Conservation (phyloP, 2,329 filamentous ascomycete genomes). For the Tolypocladium tropicale region DNA sequence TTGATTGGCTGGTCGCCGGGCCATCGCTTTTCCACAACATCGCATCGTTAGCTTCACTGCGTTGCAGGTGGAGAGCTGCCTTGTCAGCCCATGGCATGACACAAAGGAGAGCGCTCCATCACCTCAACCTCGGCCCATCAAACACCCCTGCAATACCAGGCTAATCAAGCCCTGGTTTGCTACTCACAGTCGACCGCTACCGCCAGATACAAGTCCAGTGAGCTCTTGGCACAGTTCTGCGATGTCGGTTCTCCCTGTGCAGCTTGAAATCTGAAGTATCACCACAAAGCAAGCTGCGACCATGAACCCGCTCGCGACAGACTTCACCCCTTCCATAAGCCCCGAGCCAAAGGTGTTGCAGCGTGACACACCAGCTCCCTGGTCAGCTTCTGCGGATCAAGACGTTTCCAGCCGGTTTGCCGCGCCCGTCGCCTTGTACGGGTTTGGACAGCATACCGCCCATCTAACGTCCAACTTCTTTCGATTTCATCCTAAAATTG, state of each 20-base stretch:
- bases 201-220: not conserved
- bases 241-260: not conserved
- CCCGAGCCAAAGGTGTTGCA: not conserved
- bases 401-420: not conserved
- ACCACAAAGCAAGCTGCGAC: not conserved
- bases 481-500: not conserved
- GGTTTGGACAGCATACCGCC: not conserved
- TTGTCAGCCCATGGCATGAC: not conserved
- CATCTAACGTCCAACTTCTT: not conserved
- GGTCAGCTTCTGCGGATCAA: not conserved
- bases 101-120: not conserved
- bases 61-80: not conserved
- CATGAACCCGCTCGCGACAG: slow-evolving; percentile 19
- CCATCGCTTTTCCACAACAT: not conserved
- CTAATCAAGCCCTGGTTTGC: not conserved
- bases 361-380: not conserved
- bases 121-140: not conserved
- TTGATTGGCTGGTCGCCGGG: not conserved
- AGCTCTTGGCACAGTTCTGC: not conserved
- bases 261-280: not conserved
- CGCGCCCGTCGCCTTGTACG: not conserved
- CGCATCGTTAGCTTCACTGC: not conserved
- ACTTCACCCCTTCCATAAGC: slow-evolving; percentile 12
- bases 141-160: not conserved
- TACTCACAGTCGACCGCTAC: not conserved